A percentile compares a stretch with the other conserved stretches of the same genome.
Evolutionary conservation across 2,329 filamentous ascomycete genomes (phyloP).

Genomic region (Fusarium begoniae): DNA sequence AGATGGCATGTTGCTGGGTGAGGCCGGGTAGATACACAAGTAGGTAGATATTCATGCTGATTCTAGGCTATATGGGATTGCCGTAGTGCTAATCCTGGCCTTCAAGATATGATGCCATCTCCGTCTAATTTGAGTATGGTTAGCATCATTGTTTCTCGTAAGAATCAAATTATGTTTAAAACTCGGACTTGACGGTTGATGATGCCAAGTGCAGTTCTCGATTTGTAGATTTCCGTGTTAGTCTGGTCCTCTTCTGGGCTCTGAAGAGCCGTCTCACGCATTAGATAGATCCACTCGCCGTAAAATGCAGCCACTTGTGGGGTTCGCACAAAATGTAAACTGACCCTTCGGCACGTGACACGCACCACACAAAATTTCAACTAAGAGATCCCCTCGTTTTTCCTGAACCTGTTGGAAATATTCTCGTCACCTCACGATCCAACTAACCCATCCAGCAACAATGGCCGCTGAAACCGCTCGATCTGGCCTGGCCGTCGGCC

Average conservation of each 20-base stretch:
- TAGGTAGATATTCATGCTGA: neutral
- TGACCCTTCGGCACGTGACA: constrained; percentile 45
- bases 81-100: neutral
- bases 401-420: constrained; percentile 14
- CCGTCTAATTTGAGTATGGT: neutral
- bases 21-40: too few relatives aligned
- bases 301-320: neutral
- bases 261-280: neutral
- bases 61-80: neutral
- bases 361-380: neutral
- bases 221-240: neutral
- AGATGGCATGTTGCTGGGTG: neutral
- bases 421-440: constrained; percentile 41
- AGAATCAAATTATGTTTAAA: neutral
- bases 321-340: constrained; percentile 11
- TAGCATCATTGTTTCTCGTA: neutral
- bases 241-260: neutral
- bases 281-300: neutral
- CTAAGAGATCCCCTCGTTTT: constrained; percentile 13
- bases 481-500: constrained; percentile 68
- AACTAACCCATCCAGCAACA: constrained; percentile 50
- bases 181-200: neutral
- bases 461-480: constrained; percentile 70
- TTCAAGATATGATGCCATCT: neutral
- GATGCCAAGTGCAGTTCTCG: neutral